Percentiles rank a stretch among this genome's conserved stretches.
Evolutionary conservation across 495 filamentous ascomycete genomes (phyloP).

Genomic region (Xylaria scruposa): DNA sequence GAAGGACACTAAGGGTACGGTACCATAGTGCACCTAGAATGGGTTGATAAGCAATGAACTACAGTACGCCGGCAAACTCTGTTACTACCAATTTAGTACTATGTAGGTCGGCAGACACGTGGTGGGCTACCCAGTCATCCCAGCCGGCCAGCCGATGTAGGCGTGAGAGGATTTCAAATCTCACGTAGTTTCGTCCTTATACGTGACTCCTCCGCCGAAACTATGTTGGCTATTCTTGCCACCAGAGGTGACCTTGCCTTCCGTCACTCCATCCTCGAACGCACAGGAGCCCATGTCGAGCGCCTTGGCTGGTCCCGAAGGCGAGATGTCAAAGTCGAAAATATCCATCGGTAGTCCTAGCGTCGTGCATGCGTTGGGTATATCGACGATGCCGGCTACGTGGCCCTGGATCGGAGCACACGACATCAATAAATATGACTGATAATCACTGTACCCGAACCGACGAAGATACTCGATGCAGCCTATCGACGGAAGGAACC

Average conservation of each 20-base stretch:
- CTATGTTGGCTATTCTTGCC: conserved; percentile 55
- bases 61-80: neutral
- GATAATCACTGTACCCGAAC: conserved; percentile 78
- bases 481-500: conserved; percentile 26
- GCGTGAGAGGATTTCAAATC: neutral
- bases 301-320: conserved; percentile 64
- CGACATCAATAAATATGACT: conserved; percentile 87
- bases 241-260: conserved; percentile 50
- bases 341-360: conserved; percentile 93
- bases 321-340: conserved; percentile 92
- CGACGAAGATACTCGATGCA: conserved; percentile 85
- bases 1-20: neutral
- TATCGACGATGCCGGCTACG: conserved; percentile 92
- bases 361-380: conserved; percentile 84
- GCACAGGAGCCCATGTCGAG: conserved; percentile 81
- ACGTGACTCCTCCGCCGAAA: conserved; percentile 60
- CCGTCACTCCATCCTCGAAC: conserved; percentile 62
- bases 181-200: conserved; percentile 38
- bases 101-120: neutral
- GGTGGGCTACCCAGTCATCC: neutral
- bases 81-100: neutral
- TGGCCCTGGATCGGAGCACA: conserved; percentile 93
- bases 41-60: neutral
- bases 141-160: neutral
- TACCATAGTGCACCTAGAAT: neutral